Evolutionary conservation across 257 asterid genomes (phyloP), one percentile per base, ranked within the genome.

Genomic region (Jasminum sambac): DNA sequence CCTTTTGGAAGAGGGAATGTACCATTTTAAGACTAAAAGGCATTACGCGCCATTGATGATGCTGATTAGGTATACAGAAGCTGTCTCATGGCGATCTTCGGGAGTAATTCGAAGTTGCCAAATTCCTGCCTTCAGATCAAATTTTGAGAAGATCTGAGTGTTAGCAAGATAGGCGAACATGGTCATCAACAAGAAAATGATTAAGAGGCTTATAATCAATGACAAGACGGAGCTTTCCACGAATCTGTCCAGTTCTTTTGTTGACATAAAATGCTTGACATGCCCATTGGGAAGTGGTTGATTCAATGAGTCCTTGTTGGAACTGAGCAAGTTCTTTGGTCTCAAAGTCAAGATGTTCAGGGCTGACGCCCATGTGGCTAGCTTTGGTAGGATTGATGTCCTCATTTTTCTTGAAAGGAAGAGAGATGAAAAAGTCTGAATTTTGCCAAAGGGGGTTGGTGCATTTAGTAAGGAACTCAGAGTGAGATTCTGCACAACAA

Each of bases 41-140:
- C 12, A 57, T 36, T 6, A 40, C 41, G 11, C 16, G 40, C 19
- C 36, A 60, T 3, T 23, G 44, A 42, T n/a, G n/a, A 11, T 60
- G 46, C 8, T 21, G 12, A 16, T 61, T 4, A 3, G 24, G 67
- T 8, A 23, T 64, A 17, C 23, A 64, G 26, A 62, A 63, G 24
- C 46, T 9, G 11, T 72, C n/a, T 73, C 66, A 14, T 14, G 36
- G 12, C 37, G 14, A 0, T 72, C 44, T 6, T 36, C 24, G 1
- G 13, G 72, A 0, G 17, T 9, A 8, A 73, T 66, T 8, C 68
- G 61, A 4, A 73, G 4, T 38, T 66, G 62, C 67, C 62, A 66
- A 30, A 73, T 66, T 8, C 63, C 36, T 0, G 60, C 39, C 40
- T 66, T 73, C 1, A 73, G 43, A 38, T 73, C 50, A 8, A 58